Evolutionary conservation across 768 basidiomycete species (phyloP).

Genomic region (Rhodosporidiobolus odoratus): DNA sequence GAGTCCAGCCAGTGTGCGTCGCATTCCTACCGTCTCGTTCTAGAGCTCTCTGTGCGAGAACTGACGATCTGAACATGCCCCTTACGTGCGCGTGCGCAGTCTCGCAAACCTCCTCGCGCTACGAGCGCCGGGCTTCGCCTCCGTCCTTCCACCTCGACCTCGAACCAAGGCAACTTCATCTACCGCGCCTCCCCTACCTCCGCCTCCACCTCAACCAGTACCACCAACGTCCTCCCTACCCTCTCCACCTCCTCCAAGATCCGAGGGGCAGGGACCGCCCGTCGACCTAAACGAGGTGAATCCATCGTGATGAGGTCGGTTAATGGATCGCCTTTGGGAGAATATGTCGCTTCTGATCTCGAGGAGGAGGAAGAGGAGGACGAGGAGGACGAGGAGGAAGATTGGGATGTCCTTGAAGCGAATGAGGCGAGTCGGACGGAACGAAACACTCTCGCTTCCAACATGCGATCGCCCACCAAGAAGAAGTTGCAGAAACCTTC

Average conservation of each 20-base stretch:
- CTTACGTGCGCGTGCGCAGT: neutral
- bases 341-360: slow-evolving; percentile 22
- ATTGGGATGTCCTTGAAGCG: slow-evolving; percentile 15
- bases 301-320: slow-evolving; percentile 21
- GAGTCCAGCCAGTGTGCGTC: neutral
- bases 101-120: neutral
- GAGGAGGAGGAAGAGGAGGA: slow-evolving; percentile 10
- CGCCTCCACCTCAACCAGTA: neutral
- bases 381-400: neutral
- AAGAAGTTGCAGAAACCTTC: neutral
- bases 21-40: neutral
- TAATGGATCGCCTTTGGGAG: slow-evolving; percentile 22
- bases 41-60: no score
- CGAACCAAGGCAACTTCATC: slow-evolving; percentile 15
- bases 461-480: slow-evolving; percentile 3
- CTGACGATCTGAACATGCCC: neutral
- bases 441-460: neutral
- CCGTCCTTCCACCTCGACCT: neutral
- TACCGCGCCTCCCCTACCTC: slow-evolving; percentile 27
- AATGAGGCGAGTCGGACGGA: slow-evolving; percentile 8
- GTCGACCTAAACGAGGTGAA: slow-evolving; percentile 17
- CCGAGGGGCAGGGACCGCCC: neutral
- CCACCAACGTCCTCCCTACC: neutral
- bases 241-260: neutral
- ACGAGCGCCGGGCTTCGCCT: neutral